Evolutionary conservation across 1,284 basidiomycete species (phyloP).

Genomic region (Sanguinoderma infundibulare): DNA sequence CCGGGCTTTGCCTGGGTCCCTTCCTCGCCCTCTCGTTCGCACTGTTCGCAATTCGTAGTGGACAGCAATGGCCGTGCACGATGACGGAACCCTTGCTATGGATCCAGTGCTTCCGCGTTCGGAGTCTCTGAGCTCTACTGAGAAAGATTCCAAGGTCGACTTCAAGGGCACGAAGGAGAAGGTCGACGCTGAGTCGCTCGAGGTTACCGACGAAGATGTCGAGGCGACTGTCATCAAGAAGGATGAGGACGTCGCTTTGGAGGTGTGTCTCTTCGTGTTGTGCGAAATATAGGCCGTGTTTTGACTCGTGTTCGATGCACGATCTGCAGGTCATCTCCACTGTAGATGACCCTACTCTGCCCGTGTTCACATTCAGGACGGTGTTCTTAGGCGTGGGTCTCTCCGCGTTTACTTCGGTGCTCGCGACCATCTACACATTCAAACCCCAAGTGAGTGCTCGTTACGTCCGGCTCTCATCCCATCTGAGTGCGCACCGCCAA

Average conservation of each 20-base stretch:
- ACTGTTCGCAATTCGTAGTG: no score
- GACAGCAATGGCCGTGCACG: background rate
- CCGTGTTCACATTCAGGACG: slow-evolving; percentile 61
- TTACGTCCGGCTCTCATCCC: background rate
- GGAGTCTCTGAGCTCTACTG: slow-evolving; percentile 18
- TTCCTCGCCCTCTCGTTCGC: background rate
- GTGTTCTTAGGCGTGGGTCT: slow-evolving; percentile 65
- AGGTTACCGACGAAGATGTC: slow-evolving; percentile 24
- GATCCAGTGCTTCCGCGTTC: slow-evolving; percentile 19
- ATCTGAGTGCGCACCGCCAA: slow-evolving; percentile 9
- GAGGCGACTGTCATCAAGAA: slow-evolving; percentile 42
- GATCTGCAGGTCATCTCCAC: slow-evolving; percentile 48
- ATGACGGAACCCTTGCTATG: background rate
- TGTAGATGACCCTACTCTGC: slow-evolving; percentile 58
- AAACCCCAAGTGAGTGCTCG: slow-evolving; percentile 46
- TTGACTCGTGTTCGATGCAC: background rate
- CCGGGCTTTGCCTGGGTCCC: background rate
- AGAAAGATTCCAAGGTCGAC: slow-evolving; percentile 21
- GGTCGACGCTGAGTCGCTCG: slow-evolving; percentile 27
- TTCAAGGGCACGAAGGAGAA: slow-evolving; percentile 26
- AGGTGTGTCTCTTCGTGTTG: slow-evolving; percentile 34
- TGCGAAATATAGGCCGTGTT: background rate
- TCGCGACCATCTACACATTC: slow-evolving; percentile 66
- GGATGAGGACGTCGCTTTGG: slow-evolving; percentile 49
- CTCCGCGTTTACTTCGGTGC: slow-evolving; percentile 61